Evolutionary conservation across 345 rosid genomes (phyloP), one percentile per base, ranked within the genome.

Genomic region (Eucalyptus cloeziana): DNA sequence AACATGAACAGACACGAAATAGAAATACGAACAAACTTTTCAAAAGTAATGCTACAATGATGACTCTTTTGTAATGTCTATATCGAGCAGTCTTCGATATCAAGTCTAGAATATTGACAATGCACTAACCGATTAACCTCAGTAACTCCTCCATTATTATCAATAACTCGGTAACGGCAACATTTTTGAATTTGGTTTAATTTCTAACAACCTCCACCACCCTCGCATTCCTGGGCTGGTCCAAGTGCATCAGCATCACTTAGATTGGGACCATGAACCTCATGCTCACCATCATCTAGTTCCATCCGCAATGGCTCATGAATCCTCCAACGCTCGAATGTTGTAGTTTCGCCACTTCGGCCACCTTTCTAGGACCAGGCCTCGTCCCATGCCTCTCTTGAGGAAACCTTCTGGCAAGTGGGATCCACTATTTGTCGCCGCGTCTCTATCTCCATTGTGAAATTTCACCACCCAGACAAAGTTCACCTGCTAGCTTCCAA

Each of bases 221-320:
- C 43, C 43, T 40, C 43, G 43, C 43, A 40, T 40, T 40, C 43
- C 6, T 40, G 43, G 43, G 43, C 6, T 40, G 6, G 43, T 40
- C 43, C 22, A 90, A 33, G 14, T 90, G 91, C 92, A 90, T 88
- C 0, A 92, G 93, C 92, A 90, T 60, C 27, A 91, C 91, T 4
- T 92, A 60, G 15, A 92, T 89, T 25, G 92, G 93, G 7, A 91
- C 88, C 9, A 92, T 91, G 22, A 33, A 52, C 49, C 67, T 86
- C 86, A 93, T 87, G 81, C 91, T 88, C 60, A 90, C 88, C 3
- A 93, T 88, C 60, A 91, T 88, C 3, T 93, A 92, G 81, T 91
- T 91, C 95, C 93, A 92, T 21, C 94, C 93, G 31, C 92, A 91
- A 14, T 93, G 93, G 47, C 91, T 92, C 87, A 93, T 86, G 67